A percentile compares a stretch with the other conserved stretches of the same genome.
phyloP scores from a whole-genome alignment of 116 monocot species.

The Posidonia oceanica region DNA sequence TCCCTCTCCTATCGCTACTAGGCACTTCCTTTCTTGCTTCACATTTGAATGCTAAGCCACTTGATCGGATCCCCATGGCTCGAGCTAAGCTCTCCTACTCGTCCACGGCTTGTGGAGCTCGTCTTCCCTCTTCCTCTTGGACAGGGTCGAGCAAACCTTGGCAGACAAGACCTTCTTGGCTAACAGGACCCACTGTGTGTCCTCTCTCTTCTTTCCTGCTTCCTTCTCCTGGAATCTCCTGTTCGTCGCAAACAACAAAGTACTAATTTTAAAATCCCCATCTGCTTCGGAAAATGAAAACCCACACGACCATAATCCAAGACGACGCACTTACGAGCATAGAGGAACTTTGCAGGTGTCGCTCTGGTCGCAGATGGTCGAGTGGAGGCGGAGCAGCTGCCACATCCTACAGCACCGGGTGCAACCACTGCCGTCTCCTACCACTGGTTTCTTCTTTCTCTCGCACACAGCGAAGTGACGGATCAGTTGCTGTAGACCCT shows the following conservation, averaged over 20 bases:
- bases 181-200: conserved; percentile 41
- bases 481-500: conserved; percentile 47
- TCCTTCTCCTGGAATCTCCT: conserved; percentile 39
- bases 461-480: conserved; percentile 54
- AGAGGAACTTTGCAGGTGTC: conserved; percentile 58
- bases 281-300: not conserved
- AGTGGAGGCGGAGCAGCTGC: conserved; percentile 74
- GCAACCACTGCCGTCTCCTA: conserved; percentile 21
- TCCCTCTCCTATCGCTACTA: too few relatives aligned
- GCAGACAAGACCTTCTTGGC: conserved; percentile 50
- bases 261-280: not conserved
- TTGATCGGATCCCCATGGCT: too few relatives aligned
- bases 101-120: not conserved
- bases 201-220: conserved; percentile 16
- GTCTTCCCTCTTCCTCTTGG: conserved; percentile 16
- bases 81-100: not conserved
- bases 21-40: too few relatives aligned
- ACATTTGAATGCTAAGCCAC: too few relatives aligned
- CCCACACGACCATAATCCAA: not conserved
- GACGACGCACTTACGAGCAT: conserved; percentile 37
- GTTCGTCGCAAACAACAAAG: not conserved
- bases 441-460: conserved; percentile 19
- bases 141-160: conserved; percentile 35
- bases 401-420: conserved; percentile 44
- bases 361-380: conserved; percentile 39